Percentiles rank a stretch among this genome's conserved stretches.
These are phyloP conservation scores for Pleurotus citrinopileatus DNA, from an alignment of 768 basidiomycete species.

Conservation along the genomic window DNA sequence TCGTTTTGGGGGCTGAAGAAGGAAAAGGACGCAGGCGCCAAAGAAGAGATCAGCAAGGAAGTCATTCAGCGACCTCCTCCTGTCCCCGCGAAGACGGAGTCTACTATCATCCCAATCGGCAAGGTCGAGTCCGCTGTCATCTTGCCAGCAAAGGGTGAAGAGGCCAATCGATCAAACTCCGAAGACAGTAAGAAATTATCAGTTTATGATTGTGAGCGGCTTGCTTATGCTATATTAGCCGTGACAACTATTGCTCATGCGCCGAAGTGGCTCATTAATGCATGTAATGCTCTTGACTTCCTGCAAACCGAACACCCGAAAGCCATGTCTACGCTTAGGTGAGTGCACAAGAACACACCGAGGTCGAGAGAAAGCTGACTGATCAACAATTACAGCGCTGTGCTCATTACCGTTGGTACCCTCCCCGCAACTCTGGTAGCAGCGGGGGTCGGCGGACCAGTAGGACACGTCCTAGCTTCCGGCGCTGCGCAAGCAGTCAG, in stretches of 20 bases:
- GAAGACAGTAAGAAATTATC: constrained; percentile 9
- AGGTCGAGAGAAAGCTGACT: too few species aligned
- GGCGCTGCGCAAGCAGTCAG: constrained; percentile 77
- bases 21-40: constrained; percentile 21
- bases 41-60: neutral
- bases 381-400: constrained; percentile 72
- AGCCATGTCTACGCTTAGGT: constrained; percentile 24
- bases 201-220: constrained; percentile 8
- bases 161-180: constrained; percentile 2
- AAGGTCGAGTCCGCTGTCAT: constrained; percentile 7
- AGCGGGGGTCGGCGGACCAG: constrained; percentile 60
- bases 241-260: constrained; percentile 53
- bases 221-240: constrained; percentile 15
- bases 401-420: constrained; percentile 76
- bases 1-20: constrained; percentile 25
- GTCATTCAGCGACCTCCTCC: neutral
- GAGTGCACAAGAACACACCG: too few species aligned
- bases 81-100: constrained; percentile 4
- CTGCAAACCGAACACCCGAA: constrained; percentile 75
- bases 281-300: constrained; percentile 71
- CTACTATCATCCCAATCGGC: neutral
- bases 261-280: constrained; percentile 76
- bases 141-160: neutral
- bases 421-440: constrained; percentile 68
- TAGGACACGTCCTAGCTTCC: constrained; percentile 58